phyloP scores from a whole-genome alignment of 1,284 basidiomycete species.

The Ceratobasidium sp. region DNA sequence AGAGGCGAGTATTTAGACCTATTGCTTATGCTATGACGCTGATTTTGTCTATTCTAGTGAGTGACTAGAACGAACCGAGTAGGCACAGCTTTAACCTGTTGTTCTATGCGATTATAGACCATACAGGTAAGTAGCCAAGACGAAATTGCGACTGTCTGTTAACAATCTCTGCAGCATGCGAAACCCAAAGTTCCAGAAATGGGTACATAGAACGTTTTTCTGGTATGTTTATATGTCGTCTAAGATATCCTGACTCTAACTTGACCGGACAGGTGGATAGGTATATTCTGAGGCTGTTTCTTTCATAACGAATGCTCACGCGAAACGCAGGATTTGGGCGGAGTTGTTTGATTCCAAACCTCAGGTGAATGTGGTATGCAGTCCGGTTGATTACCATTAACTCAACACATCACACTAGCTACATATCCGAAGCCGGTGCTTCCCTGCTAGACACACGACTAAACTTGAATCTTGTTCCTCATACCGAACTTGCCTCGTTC shows the following conservation, averaged over 20 bases:
- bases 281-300: not conserved
- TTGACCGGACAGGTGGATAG: conserved; percentile 53
- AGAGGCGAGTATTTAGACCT: conserved; percentile 59
- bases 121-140: conserved; percentile 44
- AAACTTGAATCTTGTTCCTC: conserved; percentile 83
- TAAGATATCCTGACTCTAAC: conserved; percentile 60
- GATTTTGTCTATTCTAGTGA: conserved; percentile 7
- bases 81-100: not conserved
- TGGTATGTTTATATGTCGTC: conserved; percentile 64
- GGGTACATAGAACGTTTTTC: conserved; percentile 84
- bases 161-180: conserved; percentile 45
- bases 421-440: conserved; percentile 85
- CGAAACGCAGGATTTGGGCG: conserved; percentile 71
- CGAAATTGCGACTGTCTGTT: not conserved
- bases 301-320: not conserved
- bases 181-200: conserved; percentile 82
- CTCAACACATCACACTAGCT: conserved; percentile 57
- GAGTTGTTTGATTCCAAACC: conserved; percentile 85
- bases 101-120: conserved; percentile 22
- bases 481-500: conserved; percentile 84
- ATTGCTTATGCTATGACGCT: not conserved
- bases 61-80: not conserved
- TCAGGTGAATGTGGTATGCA: conserved; percentile 67
- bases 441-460: conserved; percentile 85
- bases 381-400: not conserved